phyloP scores from a whole-genome alignment of 495 filamentous ascomycete species.

The Jackrogersella minutella region DNA sequence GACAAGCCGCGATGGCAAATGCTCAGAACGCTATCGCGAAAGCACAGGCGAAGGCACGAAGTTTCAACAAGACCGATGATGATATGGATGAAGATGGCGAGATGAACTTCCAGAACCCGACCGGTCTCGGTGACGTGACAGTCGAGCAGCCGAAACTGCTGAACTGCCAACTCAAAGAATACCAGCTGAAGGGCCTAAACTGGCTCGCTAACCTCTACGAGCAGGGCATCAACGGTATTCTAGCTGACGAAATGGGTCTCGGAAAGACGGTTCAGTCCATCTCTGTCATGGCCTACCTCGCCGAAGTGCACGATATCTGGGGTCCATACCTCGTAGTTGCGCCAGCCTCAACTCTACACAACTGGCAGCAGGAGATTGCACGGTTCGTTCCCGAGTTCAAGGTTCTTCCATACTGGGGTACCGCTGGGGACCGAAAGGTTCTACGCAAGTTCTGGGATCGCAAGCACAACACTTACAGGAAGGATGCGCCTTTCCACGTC shows the following conservation, averaged over 20 bases:
- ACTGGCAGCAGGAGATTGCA: constrained; percentile 98
- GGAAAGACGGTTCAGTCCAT: constrained; percentile 99
- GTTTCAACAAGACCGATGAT: constrained; percentile 79
- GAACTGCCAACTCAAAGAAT: constrained; percentile 93
- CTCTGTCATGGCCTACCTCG: constrained; percentile 98
- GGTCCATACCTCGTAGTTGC: constrained; percentile 97
- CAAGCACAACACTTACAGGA: constrained; percentile 93
- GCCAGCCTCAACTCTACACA: constrained; percentile 94
- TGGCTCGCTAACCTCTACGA: constrained; percentile 99
- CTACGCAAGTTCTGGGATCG: constrained; percentile 99
- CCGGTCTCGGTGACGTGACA: constrained; percentile 90
- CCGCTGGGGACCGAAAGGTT: constrained; percentile 91
- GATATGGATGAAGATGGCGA: constrained; percentile 84
- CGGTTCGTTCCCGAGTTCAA: constrained; percentile 94
- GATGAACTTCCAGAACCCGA: constrained; percentile 99
- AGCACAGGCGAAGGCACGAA: constrained; percentile 89
- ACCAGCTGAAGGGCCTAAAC: constrained; percentile 97
- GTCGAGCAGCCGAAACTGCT: constrained; percentile 95
- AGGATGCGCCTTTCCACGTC: constrained; percentile 93
- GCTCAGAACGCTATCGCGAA: constrained; percentile 96
- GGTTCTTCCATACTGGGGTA: constrained; percentile 96
- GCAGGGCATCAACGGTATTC: constrained; percentile 98
- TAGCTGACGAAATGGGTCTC: constrained; percentile 99
- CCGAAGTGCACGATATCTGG: constrained; percentile 97
- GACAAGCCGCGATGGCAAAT: constrained; percentile 88